These are phyloP conservation scores for Cruciata laevipes DNA, from an alignment of 257 asterid species.

Conservation along the genomic window DNA sequence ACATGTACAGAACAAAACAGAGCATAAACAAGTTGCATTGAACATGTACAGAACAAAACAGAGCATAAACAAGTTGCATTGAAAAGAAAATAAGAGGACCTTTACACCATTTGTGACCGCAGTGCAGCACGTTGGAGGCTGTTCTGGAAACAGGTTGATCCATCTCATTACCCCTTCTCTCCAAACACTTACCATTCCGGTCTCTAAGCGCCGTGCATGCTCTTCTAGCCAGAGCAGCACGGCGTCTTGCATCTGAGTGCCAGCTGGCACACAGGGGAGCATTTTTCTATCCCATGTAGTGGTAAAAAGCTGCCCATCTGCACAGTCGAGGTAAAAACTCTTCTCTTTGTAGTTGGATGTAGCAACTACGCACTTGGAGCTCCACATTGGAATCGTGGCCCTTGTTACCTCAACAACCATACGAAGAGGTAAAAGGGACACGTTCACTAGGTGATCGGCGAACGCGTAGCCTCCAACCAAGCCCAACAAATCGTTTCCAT, in stretches of 20 bases:
- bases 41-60: no score
- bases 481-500: constrained; percentile 53
- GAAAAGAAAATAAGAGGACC: constrained; percentile 30
- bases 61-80: no score
- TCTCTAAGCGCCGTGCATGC: constrained; percentile 58
- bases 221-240: constrained; percentile 91
- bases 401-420: constrained; percentile 41
- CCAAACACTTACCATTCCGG: constrained; percentile 52
- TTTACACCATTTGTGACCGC: constrained; percentile 74
- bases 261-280: constrained; percentile 85
- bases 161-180: constrained; percentile 44
- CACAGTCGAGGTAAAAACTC: constrained; percentile 62
- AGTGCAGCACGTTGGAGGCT: constrained; percentile 57
- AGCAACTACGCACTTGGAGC: constrained; percentile 49
- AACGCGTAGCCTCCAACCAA: constrained; percentile 84
- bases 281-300: constrained; percentile 69
- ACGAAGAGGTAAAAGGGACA: constrained; percentile 61
- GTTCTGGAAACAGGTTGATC: constrained; percentile 71
- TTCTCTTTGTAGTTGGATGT: constrained; percentile 53
- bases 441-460: constrained; percentile 66
- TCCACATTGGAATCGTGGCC: constrained; percentile 29
- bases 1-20: not conserved
- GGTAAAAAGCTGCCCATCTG: constrained; percentile 69
- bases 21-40: no score
- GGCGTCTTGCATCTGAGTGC: constrained; percentile 58